A percentile compares a stretch with the other conserved stretches of the same genome.
These are phyloP conservation scores for Mentha longifolia DNA, from an alignment of 257 asterid genomes.

Conservation along the genomic window DNA sequence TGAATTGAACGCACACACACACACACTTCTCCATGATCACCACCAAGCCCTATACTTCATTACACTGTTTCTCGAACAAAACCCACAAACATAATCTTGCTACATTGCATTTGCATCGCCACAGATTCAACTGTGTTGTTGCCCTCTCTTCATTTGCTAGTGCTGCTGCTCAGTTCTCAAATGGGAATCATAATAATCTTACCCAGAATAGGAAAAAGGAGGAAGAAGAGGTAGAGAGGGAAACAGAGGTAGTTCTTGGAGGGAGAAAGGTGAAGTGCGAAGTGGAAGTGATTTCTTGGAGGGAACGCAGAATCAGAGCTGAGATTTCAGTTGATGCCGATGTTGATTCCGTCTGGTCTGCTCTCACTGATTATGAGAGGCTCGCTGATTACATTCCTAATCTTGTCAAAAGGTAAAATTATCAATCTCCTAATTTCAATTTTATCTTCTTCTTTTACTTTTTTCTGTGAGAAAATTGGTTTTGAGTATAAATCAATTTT, in stretches of 20 bases:
- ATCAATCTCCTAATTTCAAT: background rate
- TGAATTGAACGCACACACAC: slow-evolving; percentile 15
- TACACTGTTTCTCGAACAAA: slow-evolving; percentile 33
- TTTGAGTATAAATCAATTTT: too few relatives aligned
- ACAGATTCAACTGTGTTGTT: slow-evolving; percentile 13
- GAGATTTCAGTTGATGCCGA: slow-evolving; percentile 73
- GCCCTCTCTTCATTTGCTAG: slow-evolving; percentile 40
- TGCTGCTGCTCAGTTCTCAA: too few relatives aligned
- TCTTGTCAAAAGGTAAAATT: slow-evolving; percentile 75
- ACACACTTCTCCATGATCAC: slow-evolving; percentile 41
- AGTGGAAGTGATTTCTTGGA: slow-evolving; percentile 89
- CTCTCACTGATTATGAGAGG: slow-evolving; percentile 93
- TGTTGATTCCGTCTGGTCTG: slow-evolving; percentile 73
- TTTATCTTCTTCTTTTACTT: background rate
- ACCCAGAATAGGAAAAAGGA: slow-evolving; percentile 26
- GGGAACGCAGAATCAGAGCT: slow-evolving; percentile 82
- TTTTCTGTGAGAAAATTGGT: background rate
- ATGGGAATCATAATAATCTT: slow-evolving; percentile 16
- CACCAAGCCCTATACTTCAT: slow-evolving; percentile 35
- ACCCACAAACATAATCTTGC: slow-evolving; percentile 25
- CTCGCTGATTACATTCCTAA: slow-evolving; percentile 96
- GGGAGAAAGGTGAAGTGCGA: slow-evolving; percentile 68
- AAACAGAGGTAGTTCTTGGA: slow-evolving; percentile 42
- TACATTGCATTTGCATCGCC: slow-evolving; percentile 16
- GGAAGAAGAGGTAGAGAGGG: slow-evolving; percentile 33